phyloP scores from a whole-genome alignment of 164 flowering plant species.

The Aristolochia fimbriata region DNA sequence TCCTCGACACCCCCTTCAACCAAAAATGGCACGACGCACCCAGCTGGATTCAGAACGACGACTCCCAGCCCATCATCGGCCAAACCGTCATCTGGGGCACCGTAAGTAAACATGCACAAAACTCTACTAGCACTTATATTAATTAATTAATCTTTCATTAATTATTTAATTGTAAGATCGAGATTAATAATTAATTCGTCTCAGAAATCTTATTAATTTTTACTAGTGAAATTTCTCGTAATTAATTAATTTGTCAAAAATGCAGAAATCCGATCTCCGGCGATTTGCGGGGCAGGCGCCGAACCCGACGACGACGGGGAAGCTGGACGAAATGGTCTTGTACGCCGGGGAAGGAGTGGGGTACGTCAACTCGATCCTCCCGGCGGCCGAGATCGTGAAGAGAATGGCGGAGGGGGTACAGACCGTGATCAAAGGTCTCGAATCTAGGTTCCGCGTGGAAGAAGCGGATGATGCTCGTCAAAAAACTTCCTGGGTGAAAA shows the following conservation, averaged over 20 bases:
- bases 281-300: constrained; percentile 16
- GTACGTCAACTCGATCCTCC: constrained; percentile 15
- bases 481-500: no score
- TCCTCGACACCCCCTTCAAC: constrained; percentile 22
- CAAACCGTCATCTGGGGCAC: constrained; percentile 9
- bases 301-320: constrained; percentile 13
- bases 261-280: constrained; percentile 8
- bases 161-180: no score
- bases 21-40: constrained; percentile 14
- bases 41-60: constrained; percentile 11
- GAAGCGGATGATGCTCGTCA: no score
- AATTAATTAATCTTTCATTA: no score
- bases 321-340: constrained; percentile 15
- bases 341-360: constrained; percentile 24
- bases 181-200: no score
- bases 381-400: constrained; percentile 16
- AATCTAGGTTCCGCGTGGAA: background rate
- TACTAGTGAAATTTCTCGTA: no score
- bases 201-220: no score
- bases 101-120: constrained; percentile 6
- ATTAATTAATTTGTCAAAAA: no score
- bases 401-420: constrained; percentile 20
- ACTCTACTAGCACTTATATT: no score
- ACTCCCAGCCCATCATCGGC: constrained; percentile 16
- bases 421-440: constrained; percentile 11